Evolutionary conservation across 2,329 filamentous ascomycete genomes (phyloP).

Genomic region (Cladophialophora carrionii): DNA sequence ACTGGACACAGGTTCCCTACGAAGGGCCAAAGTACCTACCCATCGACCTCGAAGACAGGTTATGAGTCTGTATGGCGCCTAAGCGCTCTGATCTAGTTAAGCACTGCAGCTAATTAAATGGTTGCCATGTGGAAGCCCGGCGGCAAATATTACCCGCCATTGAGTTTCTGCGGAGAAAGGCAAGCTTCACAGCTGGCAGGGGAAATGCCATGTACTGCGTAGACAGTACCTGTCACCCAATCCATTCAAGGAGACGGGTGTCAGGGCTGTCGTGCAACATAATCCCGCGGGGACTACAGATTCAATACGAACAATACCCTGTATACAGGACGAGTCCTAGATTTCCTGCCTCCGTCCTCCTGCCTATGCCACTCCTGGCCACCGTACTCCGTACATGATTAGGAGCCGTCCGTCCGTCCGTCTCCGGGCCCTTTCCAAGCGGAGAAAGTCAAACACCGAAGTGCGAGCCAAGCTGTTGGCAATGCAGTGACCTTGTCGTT

Average conservation of each 20-base stretch:
- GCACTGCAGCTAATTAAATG: not conserved
- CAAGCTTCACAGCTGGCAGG: not conserved
- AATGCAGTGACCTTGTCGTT: not conserved
- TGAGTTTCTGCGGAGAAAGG: not conserved
- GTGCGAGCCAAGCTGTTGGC: not conserved
- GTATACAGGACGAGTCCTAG: too few species aligned
- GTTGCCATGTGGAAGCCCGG: not conserved
- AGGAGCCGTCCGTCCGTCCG: too few species aligned
- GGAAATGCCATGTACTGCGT: too few species aligned
- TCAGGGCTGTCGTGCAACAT: too few species aligned
- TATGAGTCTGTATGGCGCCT: not conserved
- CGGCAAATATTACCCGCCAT: not conserved
- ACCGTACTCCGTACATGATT: too few species aligned
- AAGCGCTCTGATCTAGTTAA: not conserved
- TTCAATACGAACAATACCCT: too few species aligned
- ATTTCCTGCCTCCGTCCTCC: too few species aligned
- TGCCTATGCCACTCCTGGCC: too few species aligned
- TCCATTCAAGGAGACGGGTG: too few species aligned
- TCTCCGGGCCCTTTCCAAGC: not conserved
- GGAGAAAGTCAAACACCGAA: slow-evolving; percentile 1
- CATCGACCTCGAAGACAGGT: not conserved
- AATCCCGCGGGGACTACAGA: too few species aligned
- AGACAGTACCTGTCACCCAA: too few species aligned
- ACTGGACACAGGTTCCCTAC: not conserved
- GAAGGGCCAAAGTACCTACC: not conserved